Base-by-base conservation (phyloP, 768 basidiomycete species). In the Kwoniella shandongensis region DNA sequence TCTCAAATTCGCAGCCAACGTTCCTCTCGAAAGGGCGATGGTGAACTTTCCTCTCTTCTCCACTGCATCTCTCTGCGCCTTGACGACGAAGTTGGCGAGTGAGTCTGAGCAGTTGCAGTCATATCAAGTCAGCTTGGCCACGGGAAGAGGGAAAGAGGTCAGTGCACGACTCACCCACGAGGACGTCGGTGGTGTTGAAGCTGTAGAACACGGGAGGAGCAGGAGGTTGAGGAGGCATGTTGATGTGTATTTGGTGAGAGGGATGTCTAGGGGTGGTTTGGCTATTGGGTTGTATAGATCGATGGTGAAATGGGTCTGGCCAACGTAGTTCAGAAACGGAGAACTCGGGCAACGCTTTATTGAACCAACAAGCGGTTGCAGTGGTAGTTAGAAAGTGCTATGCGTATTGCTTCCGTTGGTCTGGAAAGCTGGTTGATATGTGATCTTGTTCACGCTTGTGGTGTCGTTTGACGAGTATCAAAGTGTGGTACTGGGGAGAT, bases 1-100 rank as follows among this genome's bases (percentile, higher is more conserved):
- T 35, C 77, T 80, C 69, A 99, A 84, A 78, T 88, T 76, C 53
- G 78, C 75, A 22, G 94, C 91, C 38, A 98, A 83, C 2, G 87
- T 89, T 11, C 96, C 94, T 22, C 96, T 91, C 3, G 91, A 94
- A 70, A 98, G 80, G 52, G 94, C 96, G 73, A 99, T 72, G 48
- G 90, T 88, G 81, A 99, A 99, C 63, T 85, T 85, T 70, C 87
- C 88, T 78, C 90, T 86, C 80, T 88, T 93, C 71, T 87, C 85
- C 66, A 98, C 81, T 27, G 93, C 84, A 32, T 97, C 91, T 62
- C 84, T 86, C 80, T 98, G 96, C 0, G 88, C 89, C 64, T 87
- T 88, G 66, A 89, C 64, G 41, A 97, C 83, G 75, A 93, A 98
- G 42, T 81, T 76, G 0, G 92, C 88, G 67, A 99, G 85, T 0